A percentile compares a stretch with the other conserved stretches of the same genome.
phyloP scores from a whole-genome alignment of 176 grass and related monocot genomes.

The Urochloa ruziziensis region DNA sequence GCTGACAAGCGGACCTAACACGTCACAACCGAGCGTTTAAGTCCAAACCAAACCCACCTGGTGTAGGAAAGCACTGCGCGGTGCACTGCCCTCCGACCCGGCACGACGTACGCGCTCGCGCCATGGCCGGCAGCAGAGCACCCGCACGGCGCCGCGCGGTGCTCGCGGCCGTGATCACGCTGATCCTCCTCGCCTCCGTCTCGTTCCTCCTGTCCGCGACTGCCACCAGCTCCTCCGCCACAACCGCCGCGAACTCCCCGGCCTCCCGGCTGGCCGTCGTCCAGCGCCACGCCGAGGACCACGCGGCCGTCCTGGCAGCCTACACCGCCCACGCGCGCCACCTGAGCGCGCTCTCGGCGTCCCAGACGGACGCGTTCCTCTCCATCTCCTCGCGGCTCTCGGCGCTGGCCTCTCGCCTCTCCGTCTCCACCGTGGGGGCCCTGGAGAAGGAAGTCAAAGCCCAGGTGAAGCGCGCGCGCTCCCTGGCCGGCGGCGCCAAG shows the following conservation, averaged over 20 bases:
- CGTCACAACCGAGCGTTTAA: neutral
- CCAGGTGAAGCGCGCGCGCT: constrained; percentile 71
- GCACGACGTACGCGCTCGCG: constrained; percentile 8
- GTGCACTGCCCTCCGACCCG: neutral
- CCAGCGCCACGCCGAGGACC: constrained; percentile 71
- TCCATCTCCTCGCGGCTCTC: constrained; percentile 64
- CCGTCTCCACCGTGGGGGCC: constrained; percentile 39
- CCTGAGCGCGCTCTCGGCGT: constrained; percentile 51
- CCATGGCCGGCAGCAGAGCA: constrained; percentile 71
- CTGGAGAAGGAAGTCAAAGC: constrained; percentile 67
- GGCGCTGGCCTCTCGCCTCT: constrained; percentile 59
- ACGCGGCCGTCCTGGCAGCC: constrained; percentile 69
- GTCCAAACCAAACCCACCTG: constrained; percentile 23
- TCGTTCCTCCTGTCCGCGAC: constrained; percentile 44
- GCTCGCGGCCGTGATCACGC: constrained; percentile 52
- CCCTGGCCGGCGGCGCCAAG: constrained; percentile 68
- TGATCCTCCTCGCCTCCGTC: constrained; percentile 50
- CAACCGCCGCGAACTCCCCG: neutral
- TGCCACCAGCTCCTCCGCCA: neutral
- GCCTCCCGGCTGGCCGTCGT: constrained; percentile 50
- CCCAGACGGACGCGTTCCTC: constrained; percentile 54
- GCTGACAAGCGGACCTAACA: neutral
- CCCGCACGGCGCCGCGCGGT: constrained; percentile 33
- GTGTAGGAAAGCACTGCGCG: neutral
- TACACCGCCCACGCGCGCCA: constrained; percentile 69